phyloP scores from a whole-genome alignment of 371 early-diverging fungal species.

The Apophysomyces ossiformis region DNA sequence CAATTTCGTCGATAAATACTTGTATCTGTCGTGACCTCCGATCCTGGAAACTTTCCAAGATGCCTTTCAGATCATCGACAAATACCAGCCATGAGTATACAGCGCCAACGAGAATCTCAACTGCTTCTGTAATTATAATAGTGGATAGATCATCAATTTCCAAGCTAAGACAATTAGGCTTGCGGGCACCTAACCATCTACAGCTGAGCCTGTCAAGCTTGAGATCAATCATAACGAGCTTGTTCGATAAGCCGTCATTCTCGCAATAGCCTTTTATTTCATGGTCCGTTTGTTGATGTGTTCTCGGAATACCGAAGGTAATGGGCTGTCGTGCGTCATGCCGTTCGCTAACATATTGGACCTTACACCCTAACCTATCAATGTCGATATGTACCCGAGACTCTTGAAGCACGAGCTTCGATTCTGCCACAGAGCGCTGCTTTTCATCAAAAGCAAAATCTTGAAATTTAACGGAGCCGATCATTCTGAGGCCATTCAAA shows the following conservation, averaged over 20 bases:
- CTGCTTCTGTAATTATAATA: constrained; percentile 71
- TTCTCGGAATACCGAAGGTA: constrained; percentile 72
- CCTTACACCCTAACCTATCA: constrained; percentile 52
- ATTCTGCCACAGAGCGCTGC: constrained; percentile 54
- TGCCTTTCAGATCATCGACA: constrained; percentile 63
- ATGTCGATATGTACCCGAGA: constrained; percentile 63
- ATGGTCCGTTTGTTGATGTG: constrained; percentile 29
- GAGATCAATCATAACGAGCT: constrained; percentile 70
- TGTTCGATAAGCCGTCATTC: constrained; percentile 41
- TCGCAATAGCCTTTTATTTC: constrained; percentile 11
- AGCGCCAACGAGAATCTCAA: constrained; percentile 77
- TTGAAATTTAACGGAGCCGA: constrained; percentile 64
- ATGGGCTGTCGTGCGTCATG: constrained; percentile 23
- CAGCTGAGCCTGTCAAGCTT: constrained; percentile 56
- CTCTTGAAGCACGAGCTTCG: constrained; percentile 59
- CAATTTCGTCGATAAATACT: constrained; percentile 61
- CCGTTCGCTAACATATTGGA: constrained; percentile 60
- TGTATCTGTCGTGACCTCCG: constrained; percentile 65
- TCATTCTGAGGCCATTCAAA: constrained; percentile 57
- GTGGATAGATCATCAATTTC: constrained; percentile 51
- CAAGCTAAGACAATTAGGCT: constrained; percentile 58
- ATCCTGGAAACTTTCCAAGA: constrained; percentile 58
- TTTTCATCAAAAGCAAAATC: constrained; percentile 63
- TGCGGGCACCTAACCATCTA: constrained; percentile 56
- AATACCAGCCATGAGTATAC: constrained; percentile 77